Conservation (phyloP, 768 basidiomycete species). For the Lactifluus volemus region DNA sequence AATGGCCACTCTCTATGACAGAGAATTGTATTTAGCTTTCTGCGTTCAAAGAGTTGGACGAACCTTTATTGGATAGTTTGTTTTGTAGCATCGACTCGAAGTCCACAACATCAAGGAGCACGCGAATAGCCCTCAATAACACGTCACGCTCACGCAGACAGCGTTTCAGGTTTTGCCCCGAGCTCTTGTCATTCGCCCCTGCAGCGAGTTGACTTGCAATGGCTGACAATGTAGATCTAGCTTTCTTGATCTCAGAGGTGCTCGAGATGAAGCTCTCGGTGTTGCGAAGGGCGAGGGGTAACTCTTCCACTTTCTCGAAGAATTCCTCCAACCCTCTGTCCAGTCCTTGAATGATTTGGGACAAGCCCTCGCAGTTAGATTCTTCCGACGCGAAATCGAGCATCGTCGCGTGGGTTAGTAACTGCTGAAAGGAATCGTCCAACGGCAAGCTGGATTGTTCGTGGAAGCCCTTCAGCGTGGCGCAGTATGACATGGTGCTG, state of each 20-base stretch:
- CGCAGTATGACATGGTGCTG: constrained; percentile 8
- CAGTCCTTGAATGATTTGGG: constrained; percentile 6
- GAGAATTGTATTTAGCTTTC: neutral
- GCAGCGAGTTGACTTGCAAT: neutral
- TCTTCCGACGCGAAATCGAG: constrained; percentile 6
- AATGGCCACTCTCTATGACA: neutral
- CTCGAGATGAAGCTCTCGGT: constrained; percentile 1
- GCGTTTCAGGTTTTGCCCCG: neutral
- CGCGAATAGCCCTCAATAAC: constrained; percentile 7
- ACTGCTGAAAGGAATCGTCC: neutral
- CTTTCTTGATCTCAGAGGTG: constrained; percentile 1
- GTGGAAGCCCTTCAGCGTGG: constrained; percentile 6
- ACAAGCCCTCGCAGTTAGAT: neutral
- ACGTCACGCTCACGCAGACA: constrained; percentile 6
- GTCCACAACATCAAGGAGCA: constrained; percentile 7
- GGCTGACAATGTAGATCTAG: neutral
- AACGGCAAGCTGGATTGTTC: neutral
- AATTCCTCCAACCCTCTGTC: constrained; percentile 12
- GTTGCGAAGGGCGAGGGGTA: constrained; percentile 7
- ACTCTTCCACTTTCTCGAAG: neutral
- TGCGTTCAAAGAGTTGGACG: neutral
- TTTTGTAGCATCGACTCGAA: constrained; percentile 5
- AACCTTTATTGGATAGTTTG: constrained; percentile 3
- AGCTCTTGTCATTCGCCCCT: neutral
- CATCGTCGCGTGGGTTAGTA: constrained; percentile 7